Evolutionary conservation across 2,329 filamentous ascomycete genomes (phyloP).

Genomic region (Metarhizium guizhouense): DNA sequence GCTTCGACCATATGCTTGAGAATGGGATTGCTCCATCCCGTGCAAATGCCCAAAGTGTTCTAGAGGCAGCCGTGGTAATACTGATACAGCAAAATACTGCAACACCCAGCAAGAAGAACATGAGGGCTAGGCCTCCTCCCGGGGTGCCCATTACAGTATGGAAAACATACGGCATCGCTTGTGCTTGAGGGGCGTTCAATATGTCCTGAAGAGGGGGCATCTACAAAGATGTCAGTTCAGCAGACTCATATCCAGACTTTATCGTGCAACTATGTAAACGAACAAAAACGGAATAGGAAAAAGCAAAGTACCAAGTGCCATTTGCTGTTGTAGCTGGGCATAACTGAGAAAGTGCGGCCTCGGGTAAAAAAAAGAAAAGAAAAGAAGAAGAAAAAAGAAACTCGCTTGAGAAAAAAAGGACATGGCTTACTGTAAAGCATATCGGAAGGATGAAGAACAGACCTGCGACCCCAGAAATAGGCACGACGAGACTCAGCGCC

Average conservation of each 20-base stretch:
- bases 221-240: conserved; percentile 11
- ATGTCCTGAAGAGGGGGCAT: conserved; percentile 31
- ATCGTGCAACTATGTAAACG: too few species aligned
- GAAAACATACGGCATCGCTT: conserved; percentile 47
- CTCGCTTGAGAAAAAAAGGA: too few species aligned
- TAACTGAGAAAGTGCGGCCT: too few species aligned
- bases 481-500: conserved; percentile 41
- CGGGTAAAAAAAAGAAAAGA: too few species aligned
- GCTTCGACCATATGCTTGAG: conserved; percentile 37
- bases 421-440: conserved; percentile 23
- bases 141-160: conserved; percentile 39
- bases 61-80: conserved; percentile 50
- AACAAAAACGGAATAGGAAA: too few species aligned
- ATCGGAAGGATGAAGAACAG: conserved; percentile 37
- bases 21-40: conserved; percentile 48
- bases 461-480: conserved; percentile 43
- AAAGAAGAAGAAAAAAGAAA: too few species aligned
- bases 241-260: too few species aligned
- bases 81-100: conserved; percentile 50
- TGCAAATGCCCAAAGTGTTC: conserved; percentile 52
- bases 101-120: conserved; percentile 44
- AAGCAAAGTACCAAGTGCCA: too few species aligned
- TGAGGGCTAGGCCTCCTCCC: conserved; percentile 40
- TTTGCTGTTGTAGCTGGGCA: too few species aligned
- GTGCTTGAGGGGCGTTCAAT: conserved; percentile 38